Evolutionary conservation across 1,139 yeast species (phyloP).

Genomic region (Candida gigantensis): DNA sequence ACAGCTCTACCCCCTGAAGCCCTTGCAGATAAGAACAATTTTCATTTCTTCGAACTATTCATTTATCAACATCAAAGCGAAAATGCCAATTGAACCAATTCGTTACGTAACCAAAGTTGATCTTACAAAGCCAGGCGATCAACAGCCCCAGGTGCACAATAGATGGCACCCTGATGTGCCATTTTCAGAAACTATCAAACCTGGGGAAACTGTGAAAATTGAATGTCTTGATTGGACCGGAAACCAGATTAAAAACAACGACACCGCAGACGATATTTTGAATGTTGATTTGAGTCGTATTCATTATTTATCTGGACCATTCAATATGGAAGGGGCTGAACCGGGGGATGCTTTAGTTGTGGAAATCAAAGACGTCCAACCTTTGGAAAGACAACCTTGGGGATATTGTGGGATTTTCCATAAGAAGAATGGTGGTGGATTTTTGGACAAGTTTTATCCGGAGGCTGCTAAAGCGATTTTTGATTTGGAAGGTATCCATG

Average conservation of each 20-base stretch:
- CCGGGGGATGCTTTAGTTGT: conserved; percentile 51
- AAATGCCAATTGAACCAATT: conserved; percentile 11
- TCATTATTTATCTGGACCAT: conserved; percentile 52
- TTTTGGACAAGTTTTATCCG: conserved; percentile 48
- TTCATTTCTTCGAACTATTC: no score
- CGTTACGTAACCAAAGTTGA: conserved; percentile 31
- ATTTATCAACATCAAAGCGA: no score
- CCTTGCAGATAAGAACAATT: no score
- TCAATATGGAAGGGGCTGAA: conserved; percentile 43
- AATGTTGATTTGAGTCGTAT: conserved; percentile 44
- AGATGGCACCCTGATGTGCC: conserved; percentile 58
- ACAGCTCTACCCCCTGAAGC: no score
- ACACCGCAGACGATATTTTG: conserved; percentile 47
- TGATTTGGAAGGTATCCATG: conserved; percentile 52
- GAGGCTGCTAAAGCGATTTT: conserved; percentile 52
- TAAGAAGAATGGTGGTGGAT: conserved; percentile 51
- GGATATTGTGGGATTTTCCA: conserved; percentile 52
- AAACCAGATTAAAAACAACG: conserved; percentile 47
- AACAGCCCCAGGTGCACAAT: conserved; percentile 48
- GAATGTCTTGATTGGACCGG: conserved; percentile 59
- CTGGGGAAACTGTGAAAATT: conserved; percentile 44
- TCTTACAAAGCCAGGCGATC: conserved; percentile 42
- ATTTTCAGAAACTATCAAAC: conserved; percentile 34
- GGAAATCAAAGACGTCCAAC: conserved; percentile 53
- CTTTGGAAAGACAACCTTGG: conserved; percentile 53